Evolutionary conservation across 371 early-diverging fungal species (phyloP).

Genomic region (Mucor lusitanicus): DNA sequence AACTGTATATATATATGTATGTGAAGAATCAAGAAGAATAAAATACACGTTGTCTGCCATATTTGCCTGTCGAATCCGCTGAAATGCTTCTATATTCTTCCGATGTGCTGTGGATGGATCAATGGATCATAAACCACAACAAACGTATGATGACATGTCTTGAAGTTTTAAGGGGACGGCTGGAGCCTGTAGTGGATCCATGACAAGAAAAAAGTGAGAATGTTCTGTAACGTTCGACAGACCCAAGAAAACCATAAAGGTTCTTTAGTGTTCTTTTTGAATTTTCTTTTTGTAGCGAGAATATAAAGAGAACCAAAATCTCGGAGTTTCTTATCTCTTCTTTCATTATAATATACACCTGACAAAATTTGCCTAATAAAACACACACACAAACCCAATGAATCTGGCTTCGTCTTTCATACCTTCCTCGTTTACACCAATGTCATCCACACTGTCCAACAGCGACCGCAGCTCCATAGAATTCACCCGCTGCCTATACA

Average conservation of each 20-base stretch:
- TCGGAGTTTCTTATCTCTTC: not conserved
- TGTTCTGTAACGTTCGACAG: constrained; percentile 8
- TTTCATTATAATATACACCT: not conserved
- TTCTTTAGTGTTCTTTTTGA: constrained; percentile 8
- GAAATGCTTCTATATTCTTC: not conserved
- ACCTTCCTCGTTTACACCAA: not conserved
- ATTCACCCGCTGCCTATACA: constrained; percentile 28
- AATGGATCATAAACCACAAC: not conserved
- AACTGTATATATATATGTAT: not conserved
- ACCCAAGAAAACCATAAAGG: not conserved
- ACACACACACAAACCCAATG: not conserved
- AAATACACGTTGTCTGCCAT: not conserved
- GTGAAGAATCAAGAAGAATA: not conserved
- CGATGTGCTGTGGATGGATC: not conserved
- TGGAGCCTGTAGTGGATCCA: too few species aligned
- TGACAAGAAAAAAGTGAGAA: not conserved
- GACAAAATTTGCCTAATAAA: not conserved
- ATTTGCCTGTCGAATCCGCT: too few species aligned
- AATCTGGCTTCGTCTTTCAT: not conserved
- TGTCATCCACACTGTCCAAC: constrained; percentile 14
- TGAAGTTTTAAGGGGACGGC: not conserved
- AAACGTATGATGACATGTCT: not conserved
- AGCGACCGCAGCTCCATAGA: constrained; percentile 26
- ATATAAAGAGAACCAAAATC: constrained; percentile 1
- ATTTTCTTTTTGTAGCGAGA: not conserved